A percentile compares a stretch with the other conserved stretches of the same genome.
Evolutionary conservation across 2,329 filamentous ascomycete species (phyloP).

Genomic region (Botrytis elliptica): DNA sequence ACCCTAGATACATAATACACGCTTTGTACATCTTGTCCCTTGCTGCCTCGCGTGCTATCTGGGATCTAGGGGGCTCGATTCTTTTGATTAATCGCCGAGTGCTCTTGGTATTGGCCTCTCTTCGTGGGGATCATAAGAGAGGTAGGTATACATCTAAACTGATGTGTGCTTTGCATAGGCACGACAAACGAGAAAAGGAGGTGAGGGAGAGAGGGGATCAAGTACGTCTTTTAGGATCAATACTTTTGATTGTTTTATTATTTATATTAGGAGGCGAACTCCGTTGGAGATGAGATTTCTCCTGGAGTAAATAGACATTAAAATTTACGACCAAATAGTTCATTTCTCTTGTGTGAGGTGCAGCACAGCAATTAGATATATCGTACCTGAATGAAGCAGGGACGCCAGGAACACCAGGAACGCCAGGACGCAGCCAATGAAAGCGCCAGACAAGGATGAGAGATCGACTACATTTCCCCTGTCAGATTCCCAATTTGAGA

Average conservation of each 20-base stretch:
- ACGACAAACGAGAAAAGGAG: background rate
- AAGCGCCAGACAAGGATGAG: background rate
- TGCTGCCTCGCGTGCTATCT: slow-evolving; percentile 14
- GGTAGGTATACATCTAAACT: background rate
- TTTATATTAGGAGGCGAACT: background rate
- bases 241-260: background rate
- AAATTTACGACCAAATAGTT: background rate
- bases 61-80: background rate
- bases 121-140: background rate
- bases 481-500: background rate
- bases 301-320: background rate
- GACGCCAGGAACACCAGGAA: background rate
- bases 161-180: background rate
- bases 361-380: background rate
- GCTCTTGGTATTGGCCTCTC: background rate
- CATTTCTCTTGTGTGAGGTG: background rate
- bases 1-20: background rate
- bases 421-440: background rate
- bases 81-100: background rate
- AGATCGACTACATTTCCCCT: background rate
- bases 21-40: background rate
- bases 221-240: background rate
- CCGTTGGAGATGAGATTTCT: background rate
- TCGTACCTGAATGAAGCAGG: background rate
- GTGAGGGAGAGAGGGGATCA: background rate